A percentile compares a stretch with the other conserved stretches of the same genome.
Conservation (phyloP, 768 basidiomycete genomes). For the Trametes cingulata region DNA sequence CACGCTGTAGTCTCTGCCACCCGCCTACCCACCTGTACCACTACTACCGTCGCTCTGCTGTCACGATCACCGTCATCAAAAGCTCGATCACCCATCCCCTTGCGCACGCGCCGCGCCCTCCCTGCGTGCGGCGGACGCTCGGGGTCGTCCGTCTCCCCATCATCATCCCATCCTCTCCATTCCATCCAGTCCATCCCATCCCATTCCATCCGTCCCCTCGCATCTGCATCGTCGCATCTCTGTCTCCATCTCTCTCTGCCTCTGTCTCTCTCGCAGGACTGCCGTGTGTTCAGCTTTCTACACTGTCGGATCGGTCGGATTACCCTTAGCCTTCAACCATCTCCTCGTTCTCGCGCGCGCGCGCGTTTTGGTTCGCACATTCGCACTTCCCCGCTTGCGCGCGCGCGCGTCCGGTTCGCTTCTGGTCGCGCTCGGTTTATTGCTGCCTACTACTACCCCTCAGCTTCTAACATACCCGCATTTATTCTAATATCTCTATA, state of each 20-base stretch:
- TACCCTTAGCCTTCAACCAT: not conserved
- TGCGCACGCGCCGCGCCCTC: not conserved
- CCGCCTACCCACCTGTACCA: slow-evolving; percentile 10
- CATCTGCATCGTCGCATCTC: slow-evolving; percentile 9
- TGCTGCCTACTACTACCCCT: not conserved
- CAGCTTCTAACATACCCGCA: slow-evolving; percentile 10
- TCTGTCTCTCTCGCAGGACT: slow-evolving; percentile 10
- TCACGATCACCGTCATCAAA: slow-evolving; percentile 14
- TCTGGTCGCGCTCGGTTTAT: slow-evolving; percentile 8
- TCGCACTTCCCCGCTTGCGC: not conserved
- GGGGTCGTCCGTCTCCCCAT: not conserved
- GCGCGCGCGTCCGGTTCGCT: not conserved
- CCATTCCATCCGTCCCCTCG: slow-evolving; percentile 4
- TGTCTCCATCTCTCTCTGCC: slow-evolving; percentile 1
- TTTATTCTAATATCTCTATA: slow-evolving; percentile 12
- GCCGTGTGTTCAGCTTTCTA: slow-evolving; percentile 12
- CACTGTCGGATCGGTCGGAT: slow-evolving; percentile 20
- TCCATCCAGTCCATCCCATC: not conserved
- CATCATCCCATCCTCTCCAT: not conserved
- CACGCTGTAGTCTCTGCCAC: slow-evolving; percentile 10
- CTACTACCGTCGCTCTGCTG: slow-evolving; percentile 14
- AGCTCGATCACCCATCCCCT: slow-evolving; percentile 12
- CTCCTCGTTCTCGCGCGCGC: not conserved
- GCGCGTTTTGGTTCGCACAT: too few species aligned
- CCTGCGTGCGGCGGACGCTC: slow-evolving; percentile 7